phyloP scores from a whole-genome alignment of 78 protist genomes.

The Emiliania huxleyi region DNA sequence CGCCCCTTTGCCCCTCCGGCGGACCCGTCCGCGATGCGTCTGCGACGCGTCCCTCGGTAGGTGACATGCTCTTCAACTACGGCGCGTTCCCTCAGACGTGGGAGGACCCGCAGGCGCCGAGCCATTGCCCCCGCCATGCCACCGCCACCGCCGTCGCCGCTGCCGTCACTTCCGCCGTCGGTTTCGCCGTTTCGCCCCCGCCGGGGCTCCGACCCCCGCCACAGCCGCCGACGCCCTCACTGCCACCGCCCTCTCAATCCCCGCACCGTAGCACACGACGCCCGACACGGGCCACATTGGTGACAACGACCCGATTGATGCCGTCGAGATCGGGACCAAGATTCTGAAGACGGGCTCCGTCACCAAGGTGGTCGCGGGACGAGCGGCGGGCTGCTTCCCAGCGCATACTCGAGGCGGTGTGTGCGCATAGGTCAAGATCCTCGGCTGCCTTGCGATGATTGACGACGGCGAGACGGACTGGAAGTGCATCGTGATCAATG shows the following conservation, averaged over 20 bases:
- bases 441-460: slow-evolving; percentile 83
- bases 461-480: slow-evolving; percentile 94
- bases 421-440: slow-evolving; percentile 19
- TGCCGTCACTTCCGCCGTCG: too few relatives aligned
- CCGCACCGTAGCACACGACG: slow-evolving; percentile 47
- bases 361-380: slow-evolving; percentile 24
- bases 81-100: slow-evolving; percentile 81
- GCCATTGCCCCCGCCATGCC: too few relatives aligned
- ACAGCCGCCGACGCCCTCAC: not conserved
- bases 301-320: slow-evolving; percentile 90
- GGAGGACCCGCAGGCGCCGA: too few relatives aligned
- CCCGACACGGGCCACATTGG: slow-evolving; percentile 38
- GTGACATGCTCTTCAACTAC: slow-evolving; percentile 68
- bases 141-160: too few relatives aligned
- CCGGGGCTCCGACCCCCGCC: too few relatives aligned
- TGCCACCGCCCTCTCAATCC: not conserved
- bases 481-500: slow-evolving; percentile 75
- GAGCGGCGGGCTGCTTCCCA: too few relatives aligned
- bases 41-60: too few relatives aligned
- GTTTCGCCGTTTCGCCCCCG: too few relatives aligned
- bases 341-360: slow-evolving; percentile 67
- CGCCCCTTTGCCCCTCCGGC: too few relatives aligned
- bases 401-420: too few relatives aligned
- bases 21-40: too few relatives aligned
- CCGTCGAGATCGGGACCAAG: slow-evolving; percentile 74